Percentiles rank a stretch among this genome's conserved stretches.
Evolutionary conservation across 2,329 filamentous ascomycete species (phyloP).

Genomic region (Colletotrichum brevisporum): DNA sequence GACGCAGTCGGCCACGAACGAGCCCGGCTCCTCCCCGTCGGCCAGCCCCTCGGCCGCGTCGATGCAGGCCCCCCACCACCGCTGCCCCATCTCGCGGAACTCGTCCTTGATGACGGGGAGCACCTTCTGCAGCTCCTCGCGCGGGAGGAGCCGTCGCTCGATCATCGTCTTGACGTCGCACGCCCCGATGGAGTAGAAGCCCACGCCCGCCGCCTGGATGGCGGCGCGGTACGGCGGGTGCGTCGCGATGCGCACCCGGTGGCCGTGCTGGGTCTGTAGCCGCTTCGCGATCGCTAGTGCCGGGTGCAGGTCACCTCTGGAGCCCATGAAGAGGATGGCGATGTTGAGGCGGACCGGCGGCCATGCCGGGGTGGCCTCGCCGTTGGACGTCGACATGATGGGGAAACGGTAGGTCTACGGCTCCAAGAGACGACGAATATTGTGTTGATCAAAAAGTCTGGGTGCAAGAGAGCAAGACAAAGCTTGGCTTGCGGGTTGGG

Average conservation of each 20-base stretch:
- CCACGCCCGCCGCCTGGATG: conserved; percentile 52
- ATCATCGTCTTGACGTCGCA: conserved; percentile 48
- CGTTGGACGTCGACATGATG: neutral
- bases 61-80: conserved; percentile 43
- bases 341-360: conserved; percentile 53
- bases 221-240: conserved; percentile 57
- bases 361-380: neutral
- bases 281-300: conserved; percentile 61
- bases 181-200: conserved; percentile 59
- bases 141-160: conserved; percentile 34
- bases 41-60: conserved; percentile 14
- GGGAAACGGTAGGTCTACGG: no score
- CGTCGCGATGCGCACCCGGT: conserved; percentile 60
- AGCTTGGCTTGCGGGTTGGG: no score
- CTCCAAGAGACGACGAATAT: no score
- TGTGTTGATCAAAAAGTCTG: no score
- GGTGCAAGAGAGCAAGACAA: no score
- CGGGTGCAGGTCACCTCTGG: conserved; percentile 62
- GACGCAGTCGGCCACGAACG: conserved; percentile 47
- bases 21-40: neutral
- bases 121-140: conserved; percentile 37
- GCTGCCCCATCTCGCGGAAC: conserved; percentile 41
- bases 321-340: conserved; percentile 62
- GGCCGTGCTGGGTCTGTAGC: conserved; percentile 53
- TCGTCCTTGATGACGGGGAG: conserved; percentile 31